These are phyloP conservation scores for Aspergillus tanneri DNA, from an alignment of 2,329 filamentous ascomycete species.

Conservation along the genomic window DNA sequence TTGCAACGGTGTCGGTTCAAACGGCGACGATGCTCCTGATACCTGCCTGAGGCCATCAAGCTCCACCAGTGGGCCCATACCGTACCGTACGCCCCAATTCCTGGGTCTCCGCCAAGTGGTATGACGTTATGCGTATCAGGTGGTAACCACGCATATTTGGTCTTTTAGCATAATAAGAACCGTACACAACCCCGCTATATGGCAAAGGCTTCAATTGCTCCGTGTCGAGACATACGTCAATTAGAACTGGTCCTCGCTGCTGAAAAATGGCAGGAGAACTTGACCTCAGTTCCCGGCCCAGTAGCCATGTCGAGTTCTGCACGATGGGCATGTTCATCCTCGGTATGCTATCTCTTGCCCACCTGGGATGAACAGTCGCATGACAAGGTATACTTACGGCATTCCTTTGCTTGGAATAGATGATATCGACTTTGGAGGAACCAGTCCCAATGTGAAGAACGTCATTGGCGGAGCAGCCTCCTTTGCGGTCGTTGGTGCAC, in stretches of 20 bases:
- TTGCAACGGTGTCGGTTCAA: conserved; percentile 20
- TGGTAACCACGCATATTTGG: conserved; percentile 11
- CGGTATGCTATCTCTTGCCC: conserved; percentile 41
- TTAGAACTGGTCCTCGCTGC: background rate
- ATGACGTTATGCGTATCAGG: conserved; percentile 23
- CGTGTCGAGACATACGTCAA: background rate
- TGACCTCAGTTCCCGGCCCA: background rate
- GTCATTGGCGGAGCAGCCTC: conserved; percentile 87
- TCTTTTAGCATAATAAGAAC: background rate
- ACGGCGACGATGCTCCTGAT: conserved; percentile 24
- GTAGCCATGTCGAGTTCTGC: conserved; percentile 53
- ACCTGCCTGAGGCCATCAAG: conserved; percentile 19
- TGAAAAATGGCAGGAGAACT: conserved; percentile 19
- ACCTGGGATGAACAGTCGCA: conserved; percentile 3
- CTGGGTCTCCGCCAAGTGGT: background rate
- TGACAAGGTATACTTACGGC: conserved; percentile 16
- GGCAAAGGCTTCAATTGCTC: background rate
- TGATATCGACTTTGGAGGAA: conserved; percentile 81
- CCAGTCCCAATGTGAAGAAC: conserved; percentile 66
- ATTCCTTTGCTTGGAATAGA: conserved; percentile 54
- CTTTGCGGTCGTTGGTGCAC: conserved; percentile 83
- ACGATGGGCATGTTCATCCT: conserved; percentile 66
- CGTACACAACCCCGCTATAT: background rate
- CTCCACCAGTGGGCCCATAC: conserved; percentile 22
- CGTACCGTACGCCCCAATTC: conserved; percentile 18